phyloP scores from a whole-genome alignment of 2,329 filamentous ascomycete species.

The Colletotrichum lupini region DNA sequence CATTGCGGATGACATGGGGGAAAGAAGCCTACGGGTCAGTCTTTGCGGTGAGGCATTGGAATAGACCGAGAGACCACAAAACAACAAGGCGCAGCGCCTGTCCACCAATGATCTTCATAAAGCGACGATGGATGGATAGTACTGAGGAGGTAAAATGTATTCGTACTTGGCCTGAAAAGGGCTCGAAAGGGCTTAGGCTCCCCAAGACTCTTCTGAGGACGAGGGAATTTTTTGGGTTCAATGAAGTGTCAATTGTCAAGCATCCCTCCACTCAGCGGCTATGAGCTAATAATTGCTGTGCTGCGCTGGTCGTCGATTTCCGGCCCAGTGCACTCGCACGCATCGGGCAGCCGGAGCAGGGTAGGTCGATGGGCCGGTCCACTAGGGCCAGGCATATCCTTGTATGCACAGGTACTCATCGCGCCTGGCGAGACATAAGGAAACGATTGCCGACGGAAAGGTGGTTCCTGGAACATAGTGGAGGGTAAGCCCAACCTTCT shows the following conservation, averaged over 20 bases:
- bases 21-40: neutral
- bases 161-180: neutral
- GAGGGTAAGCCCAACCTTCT: constrained; percentile 21
- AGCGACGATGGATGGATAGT: neutral
- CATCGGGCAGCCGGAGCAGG: constrained; percentile 15
- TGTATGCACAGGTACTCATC: constrained; percentile 9
- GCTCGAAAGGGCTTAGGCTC: constrained; percentile 8
- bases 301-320: constrained; percentile 19
- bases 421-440: constrained; percentile 14
- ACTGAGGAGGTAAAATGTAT: neutral
- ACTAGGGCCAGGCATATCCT: constrained; percentile 26
- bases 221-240: neutral
- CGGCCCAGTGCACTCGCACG: constrained; percentile 16
- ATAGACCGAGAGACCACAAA: neutral
- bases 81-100: neutral
- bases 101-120: neutral
- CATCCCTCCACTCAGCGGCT: neutral
- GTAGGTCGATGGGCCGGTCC: constrained; percentile 28
- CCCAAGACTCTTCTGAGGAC: neutral
- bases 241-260: neutral
- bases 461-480: constrained; percentile 28
- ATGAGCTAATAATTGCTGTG: constrained; percentile 23
- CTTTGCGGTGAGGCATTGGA: neutral
- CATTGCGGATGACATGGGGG: too few species aligned
- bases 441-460: constrained; percentile 31